Percentiles rank a stretch among this genome's conserved stretches.
phyloP scores from a whole-genome alignment of 495 filamentous ascomycete genomes.

The Neurospora sp. region DNA sequence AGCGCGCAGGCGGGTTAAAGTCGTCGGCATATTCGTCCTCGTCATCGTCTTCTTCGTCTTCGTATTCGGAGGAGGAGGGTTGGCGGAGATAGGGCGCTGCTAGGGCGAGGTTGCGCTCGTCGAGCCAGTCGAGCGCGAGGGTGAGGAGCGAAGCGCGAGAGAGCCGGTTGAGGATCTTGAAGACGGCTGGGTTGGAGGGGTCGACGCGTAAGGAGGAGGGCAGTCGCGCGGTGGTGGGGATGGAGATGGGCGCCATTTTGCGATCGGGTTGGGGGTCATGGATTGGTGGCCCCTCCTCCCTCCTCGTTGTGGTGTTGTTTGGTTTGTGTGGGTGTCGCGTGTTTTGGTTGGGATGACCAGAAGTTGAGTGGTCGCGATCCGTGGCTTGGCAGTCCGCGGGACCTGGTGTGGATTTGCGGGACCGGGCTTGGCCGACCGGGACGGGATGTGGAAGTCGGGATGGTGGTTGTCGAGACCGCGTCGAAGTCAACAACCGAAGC shows the following conservation, averaged over 20 bases:
- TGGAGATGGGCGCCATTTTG: constrained; percentile 32
- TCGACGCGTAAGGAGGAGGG: constrained; percentile 48
- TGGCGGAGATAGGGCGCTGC: constrained; percentile 43
- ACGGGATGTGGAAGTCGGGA: not conserved
- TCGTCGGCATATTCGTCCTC: constrained; percentile 39
- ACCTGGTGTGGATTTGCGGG: not conserved
- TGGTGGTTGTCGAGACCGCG: not conserved
- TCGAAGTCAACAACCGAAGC: not conserved
- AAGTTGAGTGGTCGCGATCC: not conserved
- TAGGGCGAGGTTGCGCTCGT: constrained; percentile 46
- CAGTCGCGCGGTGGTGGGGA: constrained; percentile 37
- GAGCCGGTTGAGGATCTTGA: constrained; percentile 56
- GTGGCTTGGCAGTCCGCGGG: not conserved
- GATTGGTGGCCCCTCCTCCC: not conserved
- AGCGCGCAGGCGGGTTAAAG: constrained; percentile 51
- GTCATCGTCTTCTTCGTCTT: constrained; percentile 30
- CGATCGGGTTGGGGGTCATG: not conserved
- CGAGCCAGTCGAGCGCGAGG: constrained; percentile 64
- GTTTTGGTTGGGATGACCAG: not conserved
- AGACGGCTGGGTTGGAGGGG: constrained; percentile 50
- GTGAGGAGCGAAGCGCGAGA: constrained; percentile 60
- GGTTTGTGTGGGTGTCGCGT: not conserved
- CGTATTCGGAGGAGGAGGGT: constrained; percentile 6
- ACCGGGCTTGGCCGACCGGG: not conserved
- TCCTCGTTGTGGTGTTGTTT: not conserved